Conservation (phyloP, 306 rosid species). For the Castanospermum australe region DNA sequence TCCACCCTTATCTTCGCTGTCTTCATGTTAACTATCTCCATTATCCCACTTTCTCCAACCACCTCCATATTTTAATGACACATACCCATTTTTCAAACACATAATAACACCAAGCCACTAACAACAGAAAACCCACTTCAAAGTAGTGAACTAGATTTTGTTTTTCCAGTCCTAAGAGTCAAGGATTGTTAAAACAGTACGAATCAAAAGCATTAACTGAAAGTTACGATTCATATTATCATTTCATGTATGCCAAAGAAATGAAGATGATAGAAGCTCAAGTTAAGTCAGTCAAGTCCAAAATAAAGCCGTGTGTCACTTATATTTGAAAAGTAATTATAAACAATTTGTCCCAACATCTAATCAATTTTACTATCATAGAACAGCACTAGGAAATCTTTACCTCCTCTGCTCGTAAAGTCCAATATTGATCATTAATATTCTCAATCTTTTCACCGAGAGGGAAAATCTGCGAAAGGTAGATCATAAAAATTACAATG, state of each 20-base stretch:
- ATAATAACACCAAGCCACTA: not conserved
- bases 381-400: not conserved
- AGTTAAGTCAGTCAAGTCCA: not conserved
- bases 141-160: not conserved
- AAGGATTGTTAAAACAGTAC: not conserved
- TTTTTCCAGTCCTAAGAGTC: not conserved
- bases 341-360: not conserved
- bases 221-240: not conserved
- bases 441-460: slow-evolving; percentile 66
- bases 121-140: too few species aligned
- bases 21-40: too few species aligned
- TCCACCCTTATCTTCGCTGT: too few species aligned
- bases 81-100: not conserved
- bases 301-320: not conserved
- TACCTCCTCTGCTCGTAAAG: slow-evolving; percentile 83
- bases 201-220: not conserved
- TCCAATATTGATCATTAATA: slow-evolving; percentile 86
- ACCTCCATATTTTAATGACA: not conserved
- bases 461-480: slow-evolving; percentile 61
- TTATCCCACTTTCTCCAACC: not conserved
- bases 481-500: not conserved
- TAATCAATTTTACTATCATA: not conserved
- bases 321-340: not conserved
- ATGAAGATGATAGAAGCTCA: not conserved
- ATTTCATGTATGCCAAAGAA: too few species aligned